Evolutionary conservation across 495 filamentous ascomycete genomes (phyloP).

Genomic region (Talaromyces trachyspermus): DNA sequence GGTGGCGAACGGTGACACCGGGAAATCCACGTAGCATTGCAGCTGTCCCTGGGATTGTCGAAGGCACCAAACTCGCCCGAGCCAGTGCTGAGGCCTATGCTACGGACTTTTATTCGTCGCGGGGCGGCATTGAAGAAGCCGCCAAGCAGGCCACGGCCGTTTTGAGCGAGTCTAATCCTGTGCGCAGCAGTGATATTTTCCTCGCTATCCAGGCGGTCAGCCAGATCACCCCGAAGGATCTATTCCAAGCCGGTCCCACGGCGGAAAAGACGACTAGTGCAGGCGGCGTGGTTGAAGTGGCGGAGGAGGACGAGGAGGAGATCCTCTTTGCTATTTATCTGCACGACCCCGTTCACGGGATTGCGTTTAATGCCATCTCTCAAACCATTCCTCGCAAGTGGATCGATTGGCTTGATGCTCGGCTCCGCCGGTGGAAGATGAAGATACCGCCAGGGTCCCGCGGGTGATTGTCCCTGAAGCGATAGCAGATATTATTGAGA

Average conservation of each 20-base stretch:
- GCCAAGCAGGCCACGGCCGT: conserved; percentile 67
- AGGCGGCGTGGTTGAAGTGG: conserved; percentile 42
- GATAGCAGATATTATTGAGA: conserved; percentile 80
- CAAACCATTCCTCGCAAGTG: conserved; percentile 80
- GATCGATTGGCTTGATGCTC: conserved; percentile 90
- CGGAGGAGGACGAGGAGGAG: conserved; percentile 46
- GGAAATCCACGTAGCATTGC: conserved; percentile 66
- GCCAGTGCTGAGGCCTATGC: conserved; percentile 85
- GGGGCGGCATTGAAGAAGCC: conserved; percentile 73
- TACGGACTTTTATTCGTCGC: conserved; percentile 66
- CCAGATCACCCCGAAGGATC: conserved; percentile 50
- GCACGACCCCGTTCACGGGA: conserved; percentile 85
- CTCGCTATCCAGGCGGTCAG: conserved; percentile 82
- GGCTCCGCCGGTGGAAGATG: conserved; percentile 40
- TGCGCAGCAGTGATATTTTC: conserved; percentile 90
- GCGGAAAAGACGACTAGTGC: conserved; percentile 48
- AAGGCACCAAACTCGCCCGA: conserved; percentile 82
- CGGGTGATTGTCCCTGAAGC: conserved; percentile 59
- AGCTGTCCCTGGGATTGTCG: conserved; percentile 67
- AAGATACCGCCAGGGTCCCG: conserved; percentile 14
- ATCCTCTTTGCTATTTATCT: conserved; percentile 86
- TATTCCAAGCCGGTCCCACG: conserved; percentile 56
- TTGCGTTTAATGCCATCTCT: conserved; percentile 76
- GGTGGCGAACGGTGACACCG: conserved; percentile 72
- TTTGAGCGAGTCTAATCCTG: conserved; percentile 75